phyloP scores from a whole-genome alignment of 768 basidiomycete genomes.

The Mycena vitilis region DNA sequence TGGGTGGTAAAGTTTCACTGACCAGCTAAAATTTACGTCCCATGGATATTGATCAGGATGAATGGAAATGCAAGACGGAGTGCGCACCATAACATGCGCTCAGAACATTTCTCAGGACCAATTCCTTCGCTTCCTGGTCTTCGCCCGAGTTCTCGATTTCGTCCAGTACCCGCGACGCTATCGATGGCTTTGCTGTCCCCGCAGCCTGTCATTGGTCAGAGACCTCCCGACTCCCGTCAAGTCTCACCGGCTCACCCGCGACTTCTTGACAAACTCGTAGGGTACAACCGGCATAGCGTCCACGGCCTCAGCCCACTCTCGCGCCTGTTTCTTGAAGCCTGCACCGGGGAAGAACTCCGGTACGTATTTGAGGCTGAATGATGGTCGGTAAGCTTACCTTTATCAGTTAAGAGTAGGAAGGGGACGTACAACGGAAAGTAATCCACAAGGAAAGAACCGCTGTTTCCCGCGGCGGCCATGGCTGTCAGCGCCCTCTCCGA shows the following conservation, averaged over 20 bases:
- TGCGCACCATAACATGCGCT: constrained; percentile 5
- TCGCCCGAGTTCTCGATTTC: background rate
- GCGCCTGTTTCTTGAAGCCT: constrained; percentile 48
- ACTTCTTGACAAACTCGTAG: background rate
- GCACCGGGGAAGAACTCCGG: constrained; percentile 45
- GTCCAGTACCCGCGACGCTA: constrained; percentile 8
- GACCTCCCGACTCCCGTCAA: background rate
- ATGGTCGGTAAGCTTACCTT: no score
- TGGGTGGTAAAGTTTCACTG: no score
- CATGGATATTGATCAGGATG: no score
- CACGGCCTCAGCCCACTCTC: constrained; percentile 43
- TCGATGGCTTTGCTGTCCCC: background rate
- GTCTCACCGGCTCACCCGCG: background rate
- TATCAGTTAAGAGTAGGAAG: no score
- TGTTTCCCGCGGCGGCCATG: constrained; percentile 24
- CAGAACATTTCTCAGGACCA: background rate
- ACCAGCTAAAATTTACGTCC: no score
- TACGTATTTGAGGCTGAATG: constrained; percentile 17
- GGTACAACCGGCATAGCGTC: constrained; percentile 11
- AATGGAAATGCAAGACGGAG: no score
- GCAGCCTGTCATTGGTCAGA: background rate
- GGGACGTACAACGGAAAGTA: background rate
- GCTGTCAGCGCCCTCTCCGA: constrained; percentile 27
- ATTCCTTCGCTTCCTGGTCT: background rate
- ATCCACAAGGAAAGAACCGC: no score